phyloP scores from a whole-genome alignment of 352 stramenopile species.

The Phytophthora sp. region DNA sequence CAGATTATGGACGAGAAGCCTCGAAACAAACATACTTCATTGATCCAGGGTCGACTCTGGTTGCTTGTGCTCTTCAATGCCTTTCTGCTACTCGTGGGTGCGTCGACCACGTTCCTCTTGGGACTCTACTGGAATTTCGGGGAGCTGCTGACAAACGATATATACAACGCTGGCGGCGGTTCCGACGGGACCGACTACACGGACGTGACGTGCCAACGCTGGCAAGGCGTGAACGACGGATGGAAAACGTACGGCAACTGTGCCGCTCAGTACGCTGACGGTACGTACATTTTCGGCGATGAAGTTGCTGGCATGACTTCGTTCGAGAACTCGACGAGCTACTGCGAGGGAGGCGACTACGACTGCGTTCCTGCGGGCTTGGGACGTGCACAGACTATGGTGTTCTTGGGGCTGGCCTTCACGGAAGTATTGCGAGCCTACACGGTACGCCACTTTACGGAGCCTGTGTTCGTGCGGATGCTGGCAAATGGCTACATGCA shows the following conservation, averaged over 20 bases:
- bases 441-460: conserved; percentile 77
- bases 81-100: conserved; percentile 51
- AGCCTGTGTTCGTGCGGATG: conserved; percentile 65
- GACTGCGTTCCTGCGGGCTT: conserved; percentile 66
- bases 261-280: conserved; percentile 43
- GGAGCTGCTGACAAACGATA: conserved; percentile 51
- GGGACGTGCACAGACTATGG: conserved; percentile 75
- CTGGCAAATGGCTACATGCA: conserved; percentile 77
- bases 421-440: conserved; percentile 81
- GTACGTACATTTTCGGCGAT: conserved; percentile 59
- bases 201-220: conserved; percentile 64
- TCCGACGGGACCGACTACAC: conserved; percentile 50
- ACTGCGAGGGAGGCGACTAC: conserved; percentile 67
- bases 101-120: conserved; percentile 56
- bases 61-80: conserved; percentile 66
- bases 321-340: conserved; percentile 47
- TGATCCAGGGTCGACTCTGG: conserved; percentile 74
- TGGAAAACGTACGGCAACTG: conserved; percentile 72
- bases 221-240: conserved; percentile 50
- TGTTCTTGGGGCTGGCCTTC: conserved; percentile 69
- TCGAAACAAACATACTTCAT: conserved; percentile 54
- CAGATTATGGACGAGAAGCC: conserved; percentile 71
- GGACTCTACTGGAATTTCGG: conserved; percentile 83
- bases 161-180: conserved; percentile 56
- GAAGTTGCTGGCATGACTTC: conserved; percentile 32